Percentiles rank a stretch among this genome's conserved stretches.
Conservation (phyloP, 805 yeast genomes). For the Teunomyces aglyptinius region DNA sequence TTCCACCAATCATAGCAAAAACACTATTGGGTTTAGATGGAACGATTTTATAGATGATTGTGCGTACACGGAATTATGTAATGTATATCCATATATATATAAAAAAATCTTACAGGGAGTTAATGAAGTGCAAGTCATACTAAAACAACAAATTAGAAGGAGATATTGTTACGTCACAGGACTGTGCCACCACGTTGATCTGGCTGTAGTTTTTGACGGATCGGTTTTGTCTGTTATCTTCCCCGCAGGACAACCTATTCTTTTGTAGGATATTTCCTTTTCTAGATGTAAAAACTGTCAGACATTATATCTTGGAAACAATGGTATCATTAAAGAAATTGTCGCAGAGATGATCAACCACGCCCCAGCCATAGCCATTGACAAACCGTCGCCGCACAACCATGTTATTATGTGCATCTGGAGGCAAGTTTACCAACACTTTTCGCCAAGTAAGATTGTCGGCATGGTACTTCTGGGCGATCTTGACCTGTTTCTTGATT, state of each 20-base stretch:
- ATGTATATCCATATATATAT: too few species aligned
- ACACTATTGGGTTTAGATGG: too few species aligned
- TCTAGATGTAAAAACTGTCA: not conserved
- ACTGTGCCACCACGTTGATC: too few species aligned
- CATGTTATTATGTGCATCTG: constrained; percentile 48
- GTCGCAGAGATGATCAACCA: constrained; percentile 38
- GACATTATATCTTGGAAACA: not conserved
- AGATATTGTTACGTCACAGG: too few species aligned
- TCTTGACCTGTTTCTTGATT: constrained; percentile 37
- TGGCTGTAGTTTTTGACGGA: too few species aligned
- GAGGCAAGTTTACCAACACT: constrained; percentile 41
- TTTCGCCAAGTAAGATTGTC: constrained; percentile 42
- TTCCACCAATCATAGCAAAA: too few species aligned
- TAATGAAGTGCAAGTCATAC: too few species aligned
- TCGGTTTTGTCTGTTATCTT: not conserved
- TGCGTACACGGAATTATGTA: too few species aligned
- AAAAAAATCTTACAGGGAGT: too few species aligned
- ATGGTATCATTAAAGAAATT: constrained; percentile 17
- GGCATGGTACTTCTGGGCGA: constrained; percentile 42
- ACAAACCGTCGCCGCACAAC: constrained; percentile 42
- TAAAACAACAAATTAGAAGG: too few species aligned
- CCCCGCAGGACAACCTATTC: not conserved
- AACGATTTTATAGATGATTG: too few species aligned
- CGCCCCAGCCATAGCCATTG: constrained; percentile 50
- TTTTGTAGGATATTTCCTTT: not conserved